Conservation (phyloP, 257 asterid genomes). For the Mentha longifolia region DNA sequence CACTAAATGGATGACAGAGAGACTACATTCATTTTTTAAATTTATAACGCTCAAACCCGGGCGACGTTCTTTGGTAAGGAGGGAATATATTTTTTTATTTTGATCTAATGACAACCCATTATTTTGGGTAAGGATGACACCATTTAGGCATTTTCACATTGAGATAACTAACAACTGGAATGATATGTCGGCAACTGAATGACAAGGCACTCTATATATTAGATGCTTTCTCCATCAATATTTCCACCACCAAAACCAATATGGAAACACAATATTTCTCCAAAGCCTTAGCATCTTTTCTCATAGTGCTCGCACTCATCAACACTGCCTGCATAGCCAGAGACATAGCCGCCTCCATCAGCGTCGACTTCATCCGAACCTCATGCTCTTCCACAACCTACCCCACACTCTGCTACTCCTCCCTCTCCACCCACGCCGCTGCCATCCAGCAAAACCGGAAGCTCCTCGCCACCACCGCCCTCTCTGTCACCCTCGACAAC, state of each 20-base stretch:
- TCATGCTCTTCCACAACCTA: constrained; percentile 71
- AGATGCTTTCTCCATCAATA: background rate
- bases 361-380: constrained; percentile 54
- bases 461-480: constrained; percentile 64
- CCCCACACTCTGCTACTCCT: constrained; percentile 65
- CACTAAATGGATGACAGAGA: too few species aligned
- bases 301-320: constrained; percentile 22
- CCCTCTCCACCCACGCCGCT: constrained; percentile 58
- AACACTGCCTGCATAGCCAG: constrained; percentile 34
- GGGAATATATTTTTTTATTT: too few species aligned
- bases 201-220: too few species aligned
- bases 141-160: too few species aligned
- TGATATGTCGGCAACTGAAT: too few species aligned
- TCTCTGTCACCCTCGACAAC: constrained; percentile 53
- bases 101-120: too few species aligned
- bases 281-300: constrained; percentile 27
- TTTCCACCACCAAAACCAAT: constrained; percentile 3
- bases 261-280: constrained; percentile 40
- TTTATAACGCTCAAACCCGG: too few species aligned
- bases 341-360: too few species aligned
- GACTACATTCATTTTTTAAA: too few species aligned
- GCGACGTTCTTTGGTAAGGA: too few species aligned
- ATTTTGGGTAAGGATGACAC: too few species aligned
- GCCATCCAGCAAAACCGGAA: constrained; percentile 51
- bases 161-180: too few species aligned